Percentiles rank a stretch among this genome's conserved stretches.
These are phyloP conservation scores for Cutaneotrichosporon cyanovorans DNA, from an alignment of 1,284 basidiomycete species.

Conservation along the genomic window DNA sequence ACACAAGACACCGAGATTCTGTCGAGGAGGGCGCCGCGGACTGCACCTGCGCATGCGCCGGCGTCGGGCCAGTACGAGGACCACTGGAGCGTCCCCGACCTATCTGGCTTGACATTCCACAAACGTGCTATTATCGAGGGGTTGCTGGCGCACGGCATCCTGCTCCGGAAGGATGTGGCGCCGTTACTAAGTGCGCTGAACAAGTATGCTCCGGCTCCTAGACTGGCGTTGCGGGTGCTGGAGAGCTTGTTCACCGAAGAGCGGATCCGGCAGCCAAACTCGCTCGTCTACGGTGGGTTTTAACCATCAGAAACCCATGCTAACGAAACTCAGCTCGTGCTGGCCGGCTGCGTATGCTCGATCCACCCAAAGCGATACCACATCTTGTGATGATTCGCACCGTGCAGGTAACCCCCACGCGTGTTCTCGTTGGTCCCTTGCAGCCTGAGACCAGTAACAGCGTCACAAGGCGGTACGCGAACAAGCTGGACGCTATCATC, in stretches of 20 bases:
- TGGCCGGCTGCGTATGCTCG: neutral
- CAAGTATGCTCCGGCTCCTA: conserved; percentile 9
- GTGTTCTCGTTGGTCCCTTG: conserved; percentile 39
- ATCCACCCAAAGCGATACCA: conserved; percentile 5
- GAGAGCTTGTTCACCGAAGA: conserved; percentile 40
- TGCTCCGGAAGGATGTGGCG: conserved; percentile 27
- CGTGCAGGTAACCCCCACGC: conserved; percentile 42
- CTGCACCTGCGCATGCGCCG: neutral
- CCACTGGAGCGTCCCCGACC: conserved; percentile 19
- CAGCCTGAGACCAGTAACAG: conserved; percentile 43
- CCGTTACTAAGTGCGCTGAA: conserved; percentile 21
- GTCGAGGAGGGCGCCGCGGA: no score
- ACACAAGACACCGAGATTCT: no score
- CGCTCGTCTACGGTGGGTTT: conserved; percentile 21
- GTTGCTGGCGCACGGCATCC: conserved; percentile 37
- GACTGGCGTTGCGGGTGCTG: conserved; percentile 34
- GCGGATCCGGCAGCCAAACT: conserved; percentile 26
- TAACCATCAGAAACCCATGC: neutral
- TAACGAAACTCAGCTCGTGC: neutral
- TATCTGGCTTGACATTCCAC: conserved; percentile 24
- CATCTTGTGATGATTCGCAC: conserved; percentile 40
- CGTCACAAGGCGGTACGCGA: conserved; percentile 35
- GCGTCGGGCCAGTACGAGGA: neutral
- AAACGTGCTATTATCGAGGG: conserved; percentile 40
- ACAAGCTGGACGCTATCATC: conserved; percentile 39